Conservation (phyloP, 352 stramenopile species). For the Globisporangium abappressorium region DNA sequence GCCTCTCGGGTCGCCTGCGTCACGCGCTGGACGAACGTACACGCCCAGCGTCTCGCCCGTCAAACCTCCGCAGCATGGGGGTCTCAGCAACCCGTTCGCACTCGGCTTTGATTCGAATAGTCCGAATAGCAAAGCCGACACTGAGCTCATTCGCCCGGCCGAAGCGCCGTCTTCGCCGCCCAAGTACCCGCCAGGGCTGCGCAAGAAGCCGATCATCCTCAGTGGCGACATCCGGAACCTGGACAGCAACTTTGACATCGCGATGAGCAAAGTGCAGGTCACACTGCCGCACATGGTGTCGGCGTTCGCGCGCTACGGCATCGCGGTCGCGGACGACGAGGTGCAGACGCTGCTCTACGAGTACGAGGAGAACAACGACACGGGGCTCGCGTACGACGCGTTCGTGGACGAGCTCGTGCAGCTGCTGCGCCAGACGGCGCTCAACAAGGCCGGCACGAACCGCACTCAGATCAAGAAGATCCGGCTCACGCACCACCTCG, state of each 20-base stretch:
- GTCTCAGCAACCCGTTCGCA: slow-evolving; percentile 14
- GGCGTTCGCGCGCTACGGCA: slow-evolving; percentile 47
- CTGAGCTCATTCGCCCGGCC: slow-evolving; percentile 21
- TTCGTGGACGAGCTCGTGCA: slow-evolving; percentile 67
- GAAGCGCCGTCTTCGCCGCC: slow-evolving; percentile 22
- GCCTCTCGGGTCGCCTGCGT: slow-evolving; percentile 12
- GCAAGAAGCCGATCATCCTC: slow-evolving; percentile 66
- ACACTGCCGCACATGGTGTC: slow-evolving; percentile 41
- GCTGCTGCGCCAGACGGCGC: slow-evolving; percentile 36
- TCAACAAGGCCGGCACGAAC: slow-evolving; percentile 35
- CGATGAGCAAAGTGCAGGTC: slow-evolving; percentile 39
- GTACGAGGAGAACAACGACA: slow-evolving; percentile 81
- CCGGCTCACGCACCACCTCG: slow-evolving; percentile 46
- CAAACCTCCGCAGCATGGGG: slow-evolving; percentile 22
- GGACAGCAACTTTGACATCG: slow-evolving; percentile 60
- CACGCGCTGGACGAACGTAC: slow-evolving; percentile 47
- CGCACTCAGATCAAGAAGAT: slow-evolving; percentile 57
- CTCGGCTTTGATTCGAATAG: slow-evolving; percentile 4
- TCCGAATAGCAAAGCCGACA: slow-evolving; percentile 14
- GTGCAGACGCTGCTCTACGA: slow-evolving; percentile 62
- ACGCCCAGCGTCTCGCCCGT: slow-evolving; percentile 43
- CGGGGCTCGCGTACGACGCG: slow-evolving; percentile 40
- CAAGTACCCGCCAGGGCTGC: slow-evolving; percentile 21
- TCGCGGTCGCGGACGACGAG: slow-evolving; percentile 49
- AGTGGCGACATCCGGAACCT: slow-evolving; percentile 73